A percentile compares a stretch with the other conserved stretches of the same genome.
These are phyloP conservation scores for Metschnikowia matae DNA, from an alignment of 805 yeast genomes.

Conservation along the genomic window DNA sequence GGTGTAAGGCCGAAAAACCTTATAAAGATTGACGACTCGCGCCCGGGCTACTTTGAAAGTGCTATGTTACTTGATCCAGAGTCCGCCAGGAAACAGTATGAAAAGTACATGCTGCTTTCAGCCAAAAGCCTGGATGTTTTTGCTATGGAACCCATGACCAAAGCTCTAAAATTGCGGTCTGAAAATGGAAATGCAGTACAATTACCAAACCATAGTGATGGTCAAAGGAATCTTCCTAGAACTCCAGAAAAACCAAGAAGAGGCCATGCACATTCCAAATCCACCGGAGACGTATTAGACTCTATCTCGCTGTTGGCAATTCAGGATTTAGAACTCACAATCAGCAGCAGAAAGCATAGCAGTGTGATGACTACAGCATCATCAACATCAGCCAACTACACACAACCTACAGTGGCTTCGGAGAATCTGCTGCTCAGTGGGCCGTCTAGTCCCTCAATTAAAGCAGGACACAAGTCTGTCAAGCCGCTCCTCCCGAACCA, in stretches of 20 bases:
- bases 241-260: constrained; percentile 3
- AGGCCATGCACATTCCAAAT: constrained; percentile 11
- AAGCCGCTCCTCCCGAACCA: constrained; percentile 19
- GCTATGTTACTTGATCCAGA: constrained; percentile 50
- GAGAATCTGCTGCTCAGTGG: constrained; percentile 13
- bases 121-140: background rate
- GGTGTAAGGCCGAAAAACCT: constrained; percentile 47
- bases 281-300: constrained; percentile 15
- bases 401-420: constrained; percentile 7
- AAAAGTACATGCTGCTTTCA: constrained; percentile 27
- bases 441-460: constrained; percentile 18
- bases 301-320: constrained; percentile 14
- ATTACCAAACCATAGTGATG: background rate
- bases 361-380: constrained; percentile 19
- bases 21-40: constrained; percentile 54
- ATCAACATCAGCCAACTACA: constrained; percentile 12
- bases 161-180: background rate
- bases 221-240: background rate
- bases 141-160: background rate
- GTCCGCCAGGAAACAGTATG: constrained; percentile 41
- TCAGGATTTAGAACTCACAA: constrained; percentile 14
- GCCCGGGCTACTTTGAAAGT: constrained; percentile 59
- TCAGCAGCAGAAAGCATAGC: constrained; percentile 14
- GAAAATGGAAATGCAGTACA: background rate
- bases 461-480: constrained; percentile 12